Evolutionary conservation across 352 stramenopile species (phyloP), one percentile per base, ranked within the genome.

Genomic region (Phytopythium mirpurense): DNA sequence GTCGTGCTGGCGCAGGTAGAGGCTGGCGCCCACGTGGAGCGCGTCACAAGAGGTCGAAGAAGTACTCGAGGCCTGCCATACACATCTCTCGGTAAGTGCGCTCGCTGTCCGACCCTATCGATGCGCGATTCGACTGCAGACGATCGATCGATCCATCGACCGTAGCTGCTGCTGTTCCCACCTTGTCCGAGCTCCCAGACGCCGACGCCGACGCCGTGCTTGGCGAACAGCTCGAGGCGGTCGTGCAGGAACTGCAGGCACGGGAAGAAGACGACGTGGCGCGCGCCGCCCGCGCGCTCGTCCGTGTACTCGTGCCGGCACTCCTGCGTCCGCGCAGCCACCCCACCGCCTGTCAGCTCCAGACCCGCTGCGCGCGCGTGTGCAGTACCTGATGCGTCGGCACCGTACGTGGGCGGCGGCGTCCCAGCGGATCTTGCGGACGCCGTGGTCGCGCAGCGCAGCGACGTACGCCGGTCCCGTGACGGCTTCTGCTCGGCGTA

Each of bases 121-220:
- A n/a, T n/a, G n/a, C n/a, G n/a, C n/a, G n/a, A n/a, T n/a, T n/a
- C n/a, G n/a, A n/a, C n/a, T n/a, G n/a, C n/a, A n/a, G n/a, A n/a
- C n/a, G n/a, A n/a, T n/a, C n/a, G n/a, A n/a, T n/a, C n/a, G n/a
- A n/a, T n/a, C n/a, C n/a, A n/a, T n/a, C n/a, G n/a, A n/a, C 27
- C 43, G 36, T 21, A 50, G 16, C 36, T 6, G 16, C 10, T 9
- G n/a, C 10, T 44, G 44, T 4, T n/a, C 46, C 23, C 38, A 91
- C 80, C 81, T 84, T 93, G 83, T 23, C 83, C 83, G 51, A 93
- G 74, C 43, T 93, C 83, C 83, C 83, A 93, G 42, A 93, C 69
- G 16, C 73, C 79, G 35, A 67, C 71, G 7, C 83, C 78, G 24
- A 85, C 75, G 32, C 72, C 63, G 15, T 62, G 21, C 36, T 78